Base-by-base conservation (phyloP, 75 land plant species). In the Cunninghamia lanceolata region DNA sequence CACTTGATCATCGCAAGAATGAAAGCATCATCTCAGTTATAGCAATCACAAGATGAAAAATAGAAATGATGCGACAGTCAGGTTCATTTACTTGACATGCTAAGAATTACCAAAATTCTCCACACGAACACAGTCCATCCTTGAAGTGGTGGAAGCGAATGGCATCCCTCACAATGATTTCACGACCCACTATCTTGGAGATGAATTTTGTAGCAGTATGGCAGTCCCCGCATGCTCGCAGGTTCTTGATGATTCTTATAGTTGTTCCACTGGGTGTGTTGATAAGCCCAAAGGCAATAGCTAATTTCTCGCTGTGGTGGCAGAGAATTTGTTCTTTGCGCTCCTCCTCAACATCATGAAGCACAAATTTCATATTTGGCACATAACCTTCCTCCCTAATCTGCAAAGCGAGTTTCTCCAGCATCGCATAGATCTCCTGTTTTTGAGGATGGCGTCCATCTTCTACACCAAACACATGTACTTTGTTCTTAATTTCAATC, bases 261-360 rank as follows among this genome's bases (percentile, higher is more conserved):
- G 85, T 52, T 42, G 86, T 83, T 50, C 89, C 90, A 39, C 53
- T 52, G 30, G 89, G 84, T 63, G 89, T 88, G 83, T 38, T 84
- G 19, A 88, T 66, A 59, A 89, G 89, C 50, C 89, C 89, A 75
- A 83, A 89, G 45, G 90, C 90, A 53, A 88, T 84, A 68, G 89
- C 90, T 45, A 89, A 39, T 85, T 88, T 88, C 82, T 89, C 90
- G 21, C 84, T 56, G 52, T 84, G 89, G 19, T 38, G 35, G 38
- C 59, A 34, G 39, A 34, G 74, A 34, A 34, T 34, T 19, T 34
- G 40, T 66, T 84, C 85, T 42, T 84, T 84, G 28, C 32, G 74
- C 74, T 63, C 70, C 28, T 56, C 73, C 9, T 34, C 38, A 9
- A 35, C 40, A 63, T 35, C 35, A 46, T 78, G 78, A 34, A 83